Conservation (phyloP, 495 filamentous ascomycete genomes). For the Penicillium verhagenii region DNA sequence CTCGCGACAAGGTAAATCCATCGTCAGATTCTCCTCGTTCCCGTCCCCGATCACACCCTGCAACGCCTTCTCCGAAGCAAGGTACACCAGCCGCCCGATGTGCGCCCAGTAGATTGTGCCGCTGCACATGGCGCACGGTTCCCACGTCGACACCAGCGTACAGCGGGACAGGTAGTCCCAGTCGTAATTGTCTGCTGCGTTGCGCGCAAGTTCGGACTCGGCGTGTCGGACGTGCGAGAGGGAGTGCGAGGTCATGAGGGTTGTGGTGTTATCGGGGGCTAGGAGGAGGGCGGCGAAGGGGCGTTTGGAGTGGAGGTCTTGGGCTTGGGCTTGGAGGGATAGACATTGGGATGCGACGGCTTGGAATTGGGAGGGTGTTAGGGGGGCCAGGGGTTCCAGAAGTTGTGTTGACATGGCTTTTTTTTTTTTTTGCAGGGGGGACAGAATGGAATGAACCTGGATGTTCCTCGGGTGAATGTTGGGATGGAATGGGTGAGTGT, state of each 20-base stretch:
- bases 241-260: constrained; percentile 47
- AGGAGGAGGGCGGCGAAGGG: constrained; percentile 51
- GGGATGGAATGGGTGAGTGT: no score
- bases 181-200: constrained; percentile 50
- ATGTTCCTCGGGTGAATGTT: no score
- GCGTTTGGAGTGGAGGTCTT: constrained; percentile 43
- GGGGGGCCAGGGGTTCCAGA: constrained; percentile 3
- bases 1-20: constrained; percentile 49
- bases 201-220: constrained; percentile 49
- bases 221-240: constrained; percentile 57
- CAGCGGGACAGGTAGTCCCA: constrained; percentile 49
- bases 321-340: constrained; percentile 35
- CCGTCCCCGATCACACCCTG: constrained; percentile 42
- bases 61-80: constrained; percentile 49
- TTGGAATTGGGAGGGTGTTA: constrained; percentile 31
- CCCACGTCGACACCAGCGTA: constrained; percentile 55
- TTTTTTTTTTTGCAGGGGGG: background rate
- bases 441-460: no score
- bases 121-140: constrained; percentile 57
- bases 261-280: constrained; percentile 48
- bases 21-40: constrained; percentile 53
- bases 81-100: constrained; percentile 54
- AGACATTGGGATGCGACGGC: constrained; percentile 37
- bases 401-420: background rate
- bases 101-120: constrained; percentile 53